Conservation (phyloP, 805 yeast species). For the Kuraishia hungarica region DNA sequence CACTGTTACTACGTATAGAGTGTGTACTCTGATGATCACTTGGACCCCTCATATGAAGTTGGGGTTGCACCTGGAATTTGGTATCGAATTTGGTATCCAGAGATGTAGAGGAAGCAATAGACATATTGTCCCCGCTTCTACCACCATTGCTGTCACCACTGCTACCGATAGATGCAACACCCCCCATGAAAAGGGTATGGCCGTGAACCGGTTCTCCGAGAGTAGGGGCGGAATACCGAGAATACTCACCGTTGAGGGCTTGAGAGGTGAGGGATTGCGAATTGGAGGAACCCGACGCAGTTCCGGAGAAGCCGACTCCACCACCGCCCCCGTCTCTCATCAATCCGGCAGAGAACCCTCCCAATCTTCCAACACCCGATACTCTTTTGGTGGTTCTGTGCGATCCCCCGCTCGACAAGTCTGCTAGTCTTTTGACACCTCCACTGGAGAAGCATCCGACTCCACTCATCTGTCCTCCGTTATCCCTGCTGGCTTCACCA, state of each 20-base stretch:
- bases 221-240: neutral
- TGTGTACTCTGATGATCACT: too few relatives aligned
- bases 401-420: too few relatives aligned
- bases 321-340: too few relatives aligned
- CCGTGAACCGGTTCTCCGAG: neutral
- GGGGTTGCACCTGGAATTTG: neutral
- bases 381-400: too few relatives aligned
- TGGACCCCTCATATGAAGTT: neutral
- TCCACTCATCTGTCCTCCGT: too few relatives aligned
- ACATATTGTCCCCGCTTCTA: neutral
- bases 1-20: too few relatives aligned
- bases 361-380: too few relatives aligned
- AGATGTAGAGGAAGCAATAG: neutral
- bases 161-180: slow-evolving; percentile 21
- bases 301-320: too few relatives aligned
- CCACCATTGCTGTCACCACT: slow-evolving; percentile 4
- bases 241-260: neutral
- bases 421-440: too few relatives aligned
- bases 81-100: neutral
- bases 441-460: too few relatives aligned
- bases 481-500: neutral
- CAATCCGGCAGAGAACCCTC: too few relatives aligned
- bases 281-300: too few relatives aligned
- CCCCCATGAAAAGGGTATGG: slow-evolving; percentile 10
- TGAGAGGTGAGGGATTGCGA: neutral